These are phyloP conservation scores for Punctularia strigosozonata DNA, from an alignment of 768 basidiomycete genomes.

Conservation along the genomic window DNA sequence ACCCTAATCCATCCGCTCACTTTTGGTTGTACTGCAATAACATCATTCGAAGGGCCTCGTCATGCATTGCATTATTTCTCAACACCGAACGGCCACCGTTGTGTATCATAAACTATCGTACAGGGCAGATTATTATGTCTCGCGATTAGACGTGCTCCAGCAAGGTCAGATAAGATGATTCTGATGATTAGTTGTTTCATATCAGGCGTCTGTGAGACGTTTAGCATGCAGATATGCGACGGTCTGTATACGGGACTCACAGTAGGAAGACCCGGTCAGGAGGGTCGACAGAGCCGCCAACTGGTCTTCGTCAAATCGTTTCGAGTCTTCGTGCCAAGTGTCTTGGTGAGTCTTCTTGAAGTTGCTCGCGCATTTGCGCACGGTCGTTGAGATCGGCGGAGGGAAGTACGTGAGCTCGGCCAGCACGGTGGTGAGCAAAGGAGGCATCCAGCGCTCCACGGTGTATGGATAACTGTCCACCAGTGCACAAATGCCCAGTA, in stretches of 20 bases:
- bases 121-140: too few species aligned
- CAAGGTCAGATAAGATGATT: too few species aligned
- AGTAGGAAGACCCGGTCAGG: slow-evolving; percentile 77
- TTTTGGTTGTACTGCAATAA: too few species aligned
- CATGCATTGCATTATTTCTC: too few species aligned
- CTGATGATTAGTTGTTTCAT: too few species aligned
- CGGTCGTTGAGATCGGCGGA: slow-evolving; percentile 76
- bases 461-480: slow-evolving; percentile 95
- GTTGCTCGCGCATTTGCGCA: slow-evolving; percentile 67
- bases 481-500: slow-evolving; percentile 88
- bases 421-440: slow-evolving; percentile 65
- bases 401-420: slow-evolving; percentile 84
- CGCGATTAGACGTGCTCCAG: too few species aligned
- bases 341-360: slow-evolving; percentile 80
- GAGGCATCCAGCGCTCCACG: slow-evolving; percentile 89
- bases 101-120: too few species aligned
- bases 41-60: too few species aligned
- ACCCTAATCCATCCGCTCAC: too few species aligned
- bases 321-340: slow-evolving; percentile 84
- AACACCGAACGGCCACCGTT: too few species aligned
- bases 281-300: slow-evolving; percentile 72
- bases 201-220: slow-evolving; percentile 9
- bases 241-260: slow-evolving; percentile 25
- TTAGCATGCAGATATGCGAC: neutral
- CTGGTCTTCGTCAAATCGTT: slow-evolving; percentile 80